These are phyloP conservation scores for Spatholobus suberectus DNA, from an alignment of 306 rosid species.

Conservation along the genomic window DNA sequence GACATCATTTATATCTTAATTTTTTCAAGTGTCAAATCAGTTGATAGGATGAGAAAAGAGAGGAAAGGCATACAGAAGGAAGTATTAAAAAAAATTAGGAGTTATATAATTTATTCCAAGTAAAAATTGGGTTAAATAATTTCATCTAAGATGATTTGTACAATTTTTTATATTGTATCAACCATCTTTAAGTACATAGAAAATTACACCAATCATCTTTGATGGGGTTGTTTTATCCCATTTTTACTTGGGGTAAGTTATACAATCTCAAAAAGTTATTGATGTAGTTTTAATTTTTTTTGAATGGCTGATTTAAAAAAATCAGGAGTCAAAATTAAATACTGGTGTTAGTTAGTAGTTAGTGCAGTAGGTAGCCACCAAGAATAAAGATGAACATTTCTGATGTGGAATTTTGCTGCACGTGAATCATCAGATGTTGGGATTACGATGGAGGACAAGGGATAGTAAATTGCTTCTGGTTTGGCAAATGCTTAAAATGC, in stretches of 20 bases:
- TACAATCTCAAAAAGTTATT: too few species aligned
- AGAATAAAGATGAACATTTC: constrained; percentile 5
- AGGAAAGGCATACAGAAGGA: too few species aligned
- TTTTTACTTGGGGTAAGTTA: too few species aligned
- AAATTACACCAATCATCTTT: too few species aligned
- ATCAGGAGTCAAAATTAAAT: neutral
- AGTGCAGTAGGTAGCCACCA: constrained; percentile 35
- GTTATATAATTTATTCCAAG: too few species aligned
- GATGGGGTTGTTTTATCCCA: too few species aligned
- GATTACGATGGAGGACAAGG: constrained; percentile 8
- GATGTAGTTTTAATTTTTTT: neutral
- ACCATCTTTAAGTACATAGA: too few species aligned
- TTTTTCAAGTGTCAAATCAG: too few species aligned
- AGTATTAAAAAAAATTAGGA: too few species aligned
- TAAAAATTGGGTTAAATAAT: too few species aligned
- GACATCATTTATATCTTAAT: neutral
- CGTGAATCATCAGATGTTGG: constrained; percentile 29
- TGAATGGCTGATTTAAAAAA: neutral
- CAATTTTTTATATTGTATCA: too few species aligned
- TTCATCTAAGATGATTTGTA: too few species aligned
- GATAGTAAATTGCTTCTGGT: constrained; percentile 1
- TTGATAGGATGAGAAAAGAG: neutral
- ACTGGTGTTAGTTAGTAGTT: neutral
- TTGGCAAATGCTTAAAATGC: constrained; percentile 47
- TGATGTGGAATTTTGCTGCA: constrained; percentile 42